A percentile compares a stretch with the other conserved stretches of the same genome.
Conservation (phyloP, 768 basidiomycete genomes). For the Podaxis carcinomalis region DNA sequence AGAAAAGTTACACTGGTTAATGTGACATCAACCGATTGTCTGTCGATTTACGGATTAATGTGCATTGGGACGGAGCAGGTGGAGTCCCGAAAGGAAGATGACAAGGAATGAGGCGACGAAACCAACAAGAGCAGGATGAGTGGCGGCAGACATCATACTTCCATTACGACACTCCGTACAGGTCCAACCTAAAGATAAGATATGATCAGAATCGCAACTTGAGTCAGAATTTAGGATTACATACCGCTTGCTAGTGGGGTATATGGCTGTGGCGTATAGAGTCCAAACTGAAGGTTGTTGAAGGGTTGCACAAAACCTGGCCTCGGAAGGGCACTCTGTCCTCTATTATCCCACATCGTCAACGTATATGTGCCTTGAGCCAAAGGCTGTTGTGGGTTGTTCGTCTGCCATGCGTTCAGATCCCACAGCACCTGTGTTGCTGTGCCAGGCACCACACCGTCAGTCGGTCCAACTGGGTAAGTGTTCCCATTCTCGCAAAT, state of each 20-base stretch:
- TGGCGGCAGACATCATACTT: background rate
- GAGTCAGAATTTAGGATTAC: background rate
- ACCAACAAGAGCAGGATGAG: conserved; percentile 12
- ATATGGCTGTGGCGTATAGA: conserved; percentile 71
- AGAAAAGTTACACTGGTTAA: background rate
- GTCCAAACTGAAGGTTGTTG: conserved; percentile 62
- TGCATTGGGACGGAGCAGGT: conserved; percentile 4
- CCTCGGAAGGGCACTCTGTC: conserved; percentile 45
- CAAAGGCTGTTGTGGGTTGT: conserved; percentile 53
- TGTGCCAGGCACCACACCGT: conserved; percentile 60
- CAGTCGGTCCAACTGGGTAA: conserved; percentile 72
- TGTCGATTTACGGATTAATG: background rate
- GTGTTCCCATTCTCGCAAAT: conserved; percentile 78
- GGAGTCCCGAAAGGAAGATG: conserved; percentile 12
- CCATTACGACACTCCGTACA: conserved; percentile 10
- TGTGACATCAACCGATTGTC: background rate
- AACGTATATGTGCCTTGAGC: conserved; percentile 69
- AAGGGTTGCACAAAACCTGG: conserved; percentile 65
- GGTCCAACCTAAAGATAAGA: conserved; percentile 5
- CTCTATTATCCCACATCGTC: conserved; percentile 71
- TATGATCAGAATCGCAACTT: background rate
- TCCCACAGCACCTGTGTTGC: conserved; percentile 74
- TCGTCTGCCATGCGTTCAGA: conserved; percentile 61
- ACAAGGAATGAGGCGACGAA: conserved; percentile 12
- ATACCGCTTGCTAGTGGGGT: conserved; percentile 40